These are phyloP conservation scores for Cyberlindnera xylosilytica DNA, from an alignment of 805 yeast genomes.

Conservation along the genomic window DNA sequence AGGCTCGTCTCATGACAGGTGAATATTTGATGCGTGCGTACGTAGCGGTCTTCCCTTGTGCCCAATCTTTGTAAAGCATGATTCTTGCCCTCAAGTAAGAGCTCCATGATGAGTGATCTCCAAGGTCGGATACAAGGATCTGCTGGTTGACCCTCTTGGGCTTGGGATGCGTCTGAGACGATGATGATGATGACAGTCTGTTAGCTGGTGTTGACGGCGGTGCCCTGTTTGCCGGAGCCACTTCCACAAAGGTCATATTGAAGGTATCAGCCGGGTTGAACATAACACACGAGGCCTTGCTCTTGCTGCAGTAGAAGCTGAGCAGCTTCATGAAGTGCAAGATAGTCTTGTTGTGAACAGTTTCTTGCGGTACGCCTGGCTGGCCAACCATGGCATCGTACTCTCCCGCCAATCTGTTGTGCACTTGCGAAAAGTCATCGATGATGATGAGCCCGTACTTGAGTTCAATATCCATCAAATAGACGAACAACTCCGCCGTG, in stretches of 20 bases:
- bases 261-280: slow-evolving; percentile 17
- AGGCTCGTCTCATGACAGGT: slow-evolving; percentile 13
- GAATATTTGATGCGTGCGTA: slow-evolving; percentile 22
- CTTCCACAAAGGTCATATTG: slow-evolving; percentile 24
- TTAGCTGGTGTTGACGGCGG: slow-evolving; percentile 2
- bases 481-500: slow-evolving; percentile 1
- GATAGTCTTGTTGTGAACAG: slow-evolving; percentile 12
- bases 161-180: slow-evolving; percentile 8
- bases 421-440: slow-evolving; percentile 22
- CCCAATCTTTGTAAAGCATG: slow-evolving; percentile 25
- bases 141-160: slow-evolving; percentile 20
- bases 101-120: slow-evolving; percentile 22
- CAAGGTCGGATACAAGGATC: slow-evolving; percentile 21
- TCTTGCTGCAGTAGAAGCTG: slow-evolving; percentile 14
- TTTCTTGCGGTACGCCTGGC: slow-evolving; percentile 6
- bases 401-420: slow-evolving; percentile 15
- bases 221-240: background rate
- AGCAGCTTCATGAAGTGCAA: slow-evolving; percentile 18
- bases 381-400: slow-evolving; percentile 7
- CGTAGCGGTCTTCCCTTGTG: slow-evolving; percentile 8
- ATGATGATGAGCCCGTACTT: slow-evolving; percentile 19
- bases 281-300: slow-evolving; percentile 17
- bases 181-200: slow-evolving; percentile 6
- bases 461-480: slow-evolving; percentile 3
- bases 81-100: slow-evolving; percentile 20